Evolutionary conservation across 2,329 filamentous ascomycete genomes (phyloP), one percentile per base, ranked within the genome.

Genomic region (Ceratocystis destructans): DNA sequence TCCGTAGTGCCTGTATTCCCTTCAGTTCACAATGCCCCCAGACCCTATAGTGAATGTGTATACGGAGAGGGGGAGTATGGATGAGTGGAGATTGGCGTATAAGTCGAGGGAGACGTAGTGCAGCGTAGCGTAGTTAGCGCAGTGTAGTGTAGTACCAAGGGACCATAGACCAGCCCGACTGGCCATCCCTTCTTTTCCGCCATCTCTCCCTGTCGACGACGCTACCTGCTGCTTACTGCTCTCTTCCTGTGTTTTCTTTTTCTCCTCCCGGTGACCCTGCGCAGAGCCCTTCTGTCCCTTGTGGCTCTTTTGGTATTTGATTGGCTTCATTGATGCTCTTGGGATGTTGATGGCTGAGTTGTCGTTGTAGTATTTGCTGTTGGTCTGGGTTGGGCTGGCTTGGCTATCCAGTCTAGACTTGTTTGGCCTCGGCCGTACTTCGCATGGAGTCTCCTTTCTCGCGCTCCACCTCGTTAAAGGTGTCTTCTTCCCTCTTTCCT

Each of bases 91-190:
- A 53, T 53, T 53, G 48, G 48, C 22, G 48, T 53, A 25, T 53
- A 53, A 53, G 55, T 37, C 17, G 55, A 59, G 55, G 25, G 55
- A 59, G 28, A n/a, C n/a, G 25, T 37, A n/a, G 55, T 59, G 55
- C 31, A n/a, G 28, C 33, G 53, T 57, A 22, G 53, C 53, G 28
- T 57, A 17, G 25, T 57, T 57, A 22, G 53, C 8, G 33, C 10
- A 37, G 33, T 12, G 55, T 59, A n/a, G 28, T 59, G 55, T 59
- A 25, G 55, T 25, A 59, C 55, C 55, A 59, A 37, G 55, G 55
- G 33, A 8, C 17, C 17, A 59, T 25, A 25, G 7, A 50, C 2
- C 48, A 25, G 12, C 6, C 20, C 25, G 7, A 25, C 28, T 59
- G 28, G 10, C 53, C 53, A 59, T 59, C 55, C 55, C 55, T 59